Conservation (phyloP, 768 basidiomycete genomes). For the Suillus ampliporus region DNA sequence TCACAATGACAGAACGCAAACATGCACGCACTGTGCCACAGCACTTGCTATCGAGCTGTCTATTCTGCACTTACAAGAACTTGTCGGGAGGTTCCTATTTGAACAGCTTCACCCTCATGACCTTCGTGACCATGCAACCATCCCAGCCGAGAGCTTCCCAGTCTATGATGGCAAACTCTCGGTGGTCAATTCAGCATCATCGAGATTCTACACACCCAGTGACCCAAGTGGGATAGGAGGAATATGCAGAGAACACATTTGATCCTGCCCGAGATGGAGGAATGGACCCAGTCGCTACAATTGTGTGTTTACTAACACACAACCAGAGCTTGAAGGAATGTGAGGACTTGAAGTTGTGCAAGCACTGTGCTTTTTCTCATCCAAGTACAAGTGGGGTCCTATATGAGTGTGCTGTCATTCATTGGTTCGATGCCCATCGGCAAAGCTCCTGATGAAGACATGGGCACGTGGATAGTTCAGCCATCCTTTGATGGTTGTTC, state of each 20-base stretch:
- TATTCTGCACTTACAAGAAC: neutral
- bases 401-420: slow-evolving; percentile 12
- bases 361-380: slow-evolving; percentile 14
- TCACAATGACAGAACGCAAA: neutral
- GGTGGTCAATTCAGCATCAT: neutral
- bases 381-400: neutral
- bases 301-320: slow-evolving; percentile 11
- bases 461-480: slow-evolving; percentile 19
- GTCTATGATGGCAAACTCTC: neutral
- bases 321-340: slow-evolving; percentile 2
- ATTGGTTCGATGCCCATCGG: slow-evolving; percentile 10
- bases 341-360: slow-evolving; percentile 3
- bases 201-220: neutral
- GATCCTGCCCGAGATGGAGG: neutral
- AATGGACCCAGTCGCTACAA: neutral
- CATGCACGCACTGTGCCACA: neutral
- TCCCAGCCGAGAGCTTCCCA: neutral
- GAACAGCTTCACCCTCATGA: neutral
- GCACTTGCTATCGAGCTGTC: neutral
- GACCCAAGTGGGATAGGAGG: neutral
- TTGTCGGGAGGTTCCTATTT: neutral
- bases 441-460: slow-evolving; percentile 10
- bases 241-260: neutral
- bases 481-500: slow-evolving; percentile 2
- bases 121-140: neutral